Base-by-base conservation (phyloP, 2,329 filamentous ascomycete species). In the Amesomyces nigricolor region DNA sequence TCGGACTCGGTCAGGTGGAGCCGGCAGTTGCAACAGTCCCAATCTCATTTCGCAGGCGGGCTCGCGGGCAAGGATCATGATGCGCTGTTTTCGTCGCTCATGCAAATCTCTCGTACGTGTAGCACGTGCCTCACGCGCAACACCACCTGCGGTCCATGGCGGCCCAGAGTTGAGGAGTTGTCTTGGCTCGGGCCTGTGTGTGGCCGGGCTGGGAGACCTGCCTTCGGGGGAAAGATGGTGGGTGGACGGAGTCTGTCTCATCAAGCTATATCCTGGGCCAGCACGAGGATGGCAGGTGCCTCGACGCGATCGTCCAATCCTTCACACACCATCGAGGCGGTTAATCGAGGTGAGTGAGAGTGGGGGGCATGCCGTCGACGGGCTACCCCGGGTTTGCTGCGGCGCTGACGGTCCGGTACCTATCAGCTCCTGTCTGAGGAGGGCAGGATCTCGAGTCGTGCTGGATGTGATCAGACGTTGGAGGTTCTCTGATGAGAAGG, bases 231-330 rank as follows among this genome's bases (percentile, higher is more conserved):
- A 6, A 16, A 30, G 16, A 35, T 32, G 7, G 13, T 45, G 17
- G 52, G 47, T 54, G 45, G 39, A 13, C 30, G 32, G 40, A 38
- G 47, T 39, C 37, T 46, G 38, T n/a, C 39, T 16, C 32, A 16
- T 35, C 7, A 35, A 35, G 3, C 32, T 7, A 35, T 11, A 35
- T 13, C 32, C 7, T 10, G 32, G 30, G 7, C 32, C 32, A 35
- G 32, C 32, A 35, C 32, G 32, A 45, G 45, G 50, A 46, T 17
- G 53, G 56, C 40, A 58, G 56, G 58, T 60, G 47, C 17, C 32
- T 35, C 42, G 35, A 32, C 30, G 40, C 11, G 45, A 44, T 30
- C 9, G 30, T 40, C 57, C 57, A 57, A 57, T 59, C 32, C 32
- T 35, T 35, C 32, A 35, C 32, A 11, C 32, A 35, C 32, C 32